phyloP scores from a whole-genome alignment of 768 basidiomycete species.

The Lactarius sp. region DNA sequence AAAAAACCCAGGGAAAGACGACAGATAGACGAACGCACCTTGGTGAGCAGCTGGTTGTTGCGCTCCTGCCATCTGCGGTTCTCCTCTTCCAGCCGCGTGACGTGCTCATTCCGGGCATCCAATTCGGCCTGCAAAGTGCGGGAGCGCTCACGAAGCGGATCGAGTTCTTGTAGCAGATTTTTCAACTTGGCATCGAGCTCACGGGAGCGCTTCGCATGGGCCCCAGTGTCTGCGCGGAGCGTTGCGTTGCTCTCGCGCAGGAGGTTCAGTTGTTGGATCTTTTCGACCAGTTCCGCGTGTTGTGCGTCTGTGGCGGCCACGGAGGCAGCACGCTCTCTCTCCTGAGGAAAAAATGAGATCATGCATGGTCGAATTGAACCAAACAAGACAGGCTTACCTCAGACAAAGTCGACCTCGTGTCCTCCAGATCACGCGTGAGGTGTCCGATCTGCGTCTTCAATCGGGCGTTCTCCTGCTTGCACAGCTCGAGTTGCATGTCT shows the following conservation, averaged over 20 bases:
- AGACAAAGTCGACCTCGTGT: slow-evolving; percentile 62
- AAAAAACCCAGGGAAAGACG: not conserved
- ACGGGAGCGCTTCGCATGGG: slow-evolving; percentile 59
- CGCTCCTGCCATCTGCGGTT: slow-evolving; percentile 80
- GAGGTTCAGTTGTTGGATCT: slow-evolving; percentile 82
- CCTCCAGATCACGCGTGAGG: slow-evolving; percentile 61
- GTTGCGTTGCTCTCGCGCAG: slow-evolving; percentile 86
- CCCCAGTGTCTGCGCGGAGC: slow-evolving; percentile 70
- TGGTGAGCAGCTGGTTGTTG: slow-evolving; percentile 72
- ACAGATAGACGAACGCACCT: slow-evolving; percentile 42
- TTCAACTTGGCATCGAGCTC: slow-evolving; percentile 64
- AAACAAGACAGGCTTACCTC: slow-evolving; percentile 44
- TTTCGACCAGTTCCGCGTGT: slow-evolving; percentile 78
- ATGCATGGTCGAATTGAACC: not conserved
- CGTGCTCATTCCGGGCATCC: slow-evolving; percentile 61
- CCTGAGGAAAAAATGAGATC: slow-evolving; percentile 39
- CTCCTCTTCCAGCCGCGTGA: slow-evolving; percentile 69
- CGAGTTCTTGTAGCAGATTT: slow-evolving; percentile 53
- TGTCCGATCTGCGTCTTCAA: slow-evolving; percentile 74
- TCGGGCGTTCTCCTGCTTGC: slow-evolving; percentile 70
- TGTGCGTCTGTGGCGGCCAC: slow-evolving; percentile 68
- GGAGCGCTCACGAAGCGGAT: slow-evolving; percentile 69
- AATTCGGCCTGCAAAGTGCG: slow-evolving; percentile 66
- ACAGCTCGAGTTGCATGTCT: slow-evolving; percentile 79
- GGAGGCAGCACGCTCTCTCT: slow-evolving; percentile 73